Conservation (phyloP, 1,139 yeast species). For the Diutina neorugosa region DNA sequence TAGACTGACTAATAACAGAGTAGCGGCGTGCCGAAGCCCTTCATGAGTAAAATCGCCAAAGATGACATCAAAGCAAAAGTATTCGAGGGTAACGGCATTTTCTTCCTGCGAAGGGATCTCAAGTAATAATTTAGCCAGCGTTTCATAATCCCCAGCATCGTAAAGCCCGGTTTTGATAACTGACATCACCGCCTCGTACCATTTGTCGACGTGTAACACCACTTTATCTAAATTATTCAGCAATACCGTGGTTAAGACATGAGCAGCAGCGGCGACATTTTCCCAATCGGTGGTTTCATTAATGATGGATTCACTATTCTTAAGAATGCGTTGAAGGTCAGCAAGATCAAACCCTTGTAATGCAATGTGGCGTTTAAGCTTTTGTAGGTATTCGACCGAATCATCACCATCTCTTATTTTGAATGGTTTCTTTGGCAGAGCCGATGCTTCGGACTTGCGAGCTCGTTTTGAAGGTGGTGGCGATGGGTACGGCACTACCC, state of each 20-base stretch:
- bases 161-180: neutral
- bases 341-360: neutral
- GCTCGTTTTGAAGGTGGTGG: neutral
- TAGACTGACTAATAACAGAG: neutral
- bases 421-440: neutral
- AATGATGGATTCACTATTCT: neutral
- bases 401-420: neutral
- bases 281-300: slow-evolving; percentile 3
- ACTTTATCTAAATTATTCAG: neutral
- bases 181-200: neutral
- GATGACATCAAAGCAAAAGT: neutral
- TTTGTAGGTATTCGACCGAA: neutral
- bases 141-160: neutral
- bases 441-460: neutral
- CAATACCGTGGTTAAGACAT: neutral
- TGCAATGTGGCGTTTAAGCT: neutral
- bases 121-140: neutral
- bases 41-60: neutral
- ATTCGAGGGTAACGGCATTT: neutral
- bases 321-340: slow-evolving; percentile 1
- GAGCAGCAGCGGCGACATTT: neutral
- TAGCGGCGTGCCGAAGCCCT: neutral
- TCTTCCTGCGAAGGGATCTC: neutral
- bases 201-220: neutral
- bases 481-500: neutral